phyloP scores from a whole-genome alignment of 306 rosid genomes.

The Cicer yamashitae region DNA sequence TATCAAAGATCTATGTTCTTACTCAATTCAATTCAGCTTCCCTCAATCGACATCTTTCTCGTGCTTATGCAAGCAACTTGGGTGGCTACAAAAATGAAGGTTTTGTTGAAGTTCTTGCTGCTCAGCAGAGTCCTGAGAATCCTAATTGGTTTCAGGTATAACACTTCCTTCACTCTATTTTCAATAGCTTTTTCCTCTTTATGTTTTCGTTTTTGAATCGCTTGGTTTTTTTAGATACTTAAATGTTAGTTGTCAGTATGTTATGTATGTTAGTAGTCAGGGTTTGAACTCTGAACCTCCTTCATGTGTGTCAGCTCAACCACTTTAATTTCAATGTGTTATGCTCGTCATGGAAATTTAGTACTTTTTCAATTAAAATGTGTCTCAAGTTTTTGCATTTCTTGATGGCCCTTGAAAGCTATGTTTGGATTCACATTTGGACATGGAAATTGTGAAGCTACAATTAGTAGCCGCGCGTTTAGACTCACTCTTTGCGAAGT shows the following conservation, averaged over 20 bases:
- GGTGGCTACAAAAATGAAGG: slow-evolving; percentile 98
- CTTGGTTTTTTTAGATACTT: too few relatives aligned
- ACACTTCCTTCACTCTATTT: slow-evolving; percentile 10
- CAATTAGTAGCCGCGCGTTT: too few relatives aligned
- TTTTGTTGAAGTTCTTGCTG: slow-evolving; percentile 97
- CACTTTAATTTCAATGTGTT: slow-evolving; percentile 13
- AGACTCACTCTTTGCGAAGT: too few relatives aligned
- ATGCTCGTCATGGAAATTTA: neutral
- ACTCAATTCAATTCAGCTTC: slow-evolving; percentile 98
- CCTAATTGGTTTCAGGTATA: slow-evolving; percentile 99
- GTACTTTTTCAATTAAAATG: neutral
- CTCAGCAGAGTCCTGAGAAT: slow-evolving; percentile 99
- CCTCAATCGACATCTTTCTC: slow-evolving; percentile 93
- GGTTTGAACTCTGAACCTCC: too few relatives aligned
- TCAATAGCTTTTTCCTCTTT: neutral
- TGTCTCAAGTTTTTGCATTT: neutral
- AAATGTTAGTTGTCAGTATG: too few relatives aligned
- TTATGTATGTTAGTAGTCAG: too few relatives aligned
- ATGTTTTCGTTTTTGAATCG: neutral
- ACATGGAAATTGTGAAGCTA: too few relatives aligned
- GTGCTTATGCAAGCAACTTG: slow-evolving; percentile 96
- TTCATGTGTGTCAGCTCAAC: too few relatives aligned
- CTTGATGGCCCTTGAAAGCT: neutral
- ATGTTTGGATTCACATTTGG: too few relatives aligned
- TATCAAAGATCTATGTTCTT: slow-evolving; percentile 93